These are phyloP conservation scores for Cyclotella kingstonii DNA, from an alignment of 108 stramenopile genomes.

Conservation along the genomic window DNA sequence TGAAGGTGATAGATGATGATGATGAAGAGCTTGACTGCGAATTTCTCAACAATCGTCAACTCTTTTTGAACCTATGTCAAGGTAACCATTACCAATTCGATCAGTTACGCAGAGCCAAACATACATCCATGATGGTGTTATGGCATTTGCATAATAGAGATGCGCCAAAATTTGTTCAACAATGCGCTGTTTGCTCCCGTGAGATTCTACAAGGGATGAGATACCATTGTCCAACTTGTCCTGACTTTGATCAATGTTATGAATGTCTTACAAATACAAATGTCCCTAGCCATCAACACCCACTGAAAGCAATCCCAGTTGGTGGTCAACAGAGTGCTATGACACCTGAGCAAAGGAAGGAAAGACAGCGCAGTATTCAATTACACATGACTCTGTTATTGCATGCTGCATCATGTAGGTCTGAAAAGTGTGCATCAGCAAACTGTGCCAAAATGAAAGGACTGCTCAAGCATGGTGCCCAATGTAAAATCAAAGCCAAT, in stretches of 20 bases:
- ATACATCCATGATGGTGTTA: conserved; percentile 98
- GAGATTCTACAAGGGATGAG: conserved; percentile 82
- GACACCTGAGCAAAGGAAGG: conserved; percentile 91
- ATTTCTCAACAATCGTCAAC: conserved; percentile 87
- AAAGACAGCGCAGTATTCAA: conserved; percentile 88
- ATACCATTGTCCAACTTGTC: conserved; percentile 89
- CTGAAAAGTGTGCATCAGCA: conserved; percentile 83
- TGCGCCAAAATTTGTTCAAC: conserved; percentile 94
- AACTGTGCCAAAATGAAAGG: conserved; percentile 99
- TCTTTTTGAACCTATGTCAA: conserved; percentile 85
- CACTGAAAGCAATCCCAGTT: conserved; percentile 79
- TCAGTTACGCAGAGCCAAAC: conserved; percentile 95
- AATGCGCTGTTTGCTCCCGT: conserved; percentile 83
- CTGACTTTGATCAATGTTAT: conserved; percentile 92
- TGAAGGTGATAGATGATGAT: conserved; percentile 87
- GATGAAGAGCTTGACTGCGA: conserved; percentile 87
- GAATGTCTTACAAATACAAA: conserved; percentile 83
- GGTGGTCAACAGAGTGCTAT: conserved; percentile 74
- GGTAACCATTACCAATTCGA: conserved; percentile 99
- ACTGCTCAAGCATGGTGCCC: conserved; percentile 78
- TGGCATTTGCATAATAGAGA: conserved; percentile 98
- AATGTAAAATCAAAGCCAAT: conserved; percentile 81
- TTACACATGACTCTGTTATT: conserved; percentile 95
- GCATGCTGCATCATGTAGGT: conserved; percentile 90
- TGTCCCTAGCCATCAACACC: conserved; percentile 80